Evolutionary conservation across 768 basidiomycete genomes (phyloP), one percentile per base, ranked within the genome.

Genomic region (Leccinum variicolor): DNA sequence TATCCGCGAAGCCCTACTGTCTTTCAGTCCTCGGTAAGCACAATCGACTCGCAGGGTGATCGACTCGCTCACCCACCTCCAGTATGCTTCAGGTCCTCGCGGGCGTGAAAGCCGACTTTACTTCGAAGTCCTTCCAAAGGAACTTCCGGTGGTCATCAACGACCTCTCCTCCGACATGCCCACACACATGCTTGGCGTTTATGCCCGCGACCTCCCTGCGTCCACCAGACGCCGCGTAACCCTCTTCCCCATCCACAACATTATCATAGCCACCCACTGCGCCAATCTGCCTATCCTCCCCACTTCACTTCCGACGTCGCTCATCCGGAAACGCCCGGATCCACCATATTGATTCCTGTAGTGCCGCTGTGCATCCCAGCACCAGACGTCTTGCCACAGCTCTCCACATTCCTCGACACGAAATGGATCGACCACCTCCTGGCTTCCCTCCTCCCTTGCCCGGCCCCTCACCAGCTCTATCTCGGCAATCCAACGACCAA

Each of bases 301-400:
- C 0, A 7, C 23, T n/a, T n/a, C n/a, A n/a, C 48, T 0, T 62
- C 70, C 3, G 29, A 53, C 8, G 54, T 72, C 10, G 15, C 15
- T 9, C 36, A 52, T 28, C 67, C 64, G 0, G 61, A 56, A 0
- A 15, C 17, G 0, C n/a, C 55, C 2, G 72, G 71, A 7, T 60
- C 67, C 17, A 63, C 62, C 2, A 31, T 71, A 0, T 59, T 62
- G 2, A 26, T 92, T 4, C 90, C 91, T 21, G 81, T 92, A 17
- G 76, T 91, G 13, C 85, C 84, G 2, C 72, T 93, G 63, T 77
- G 81, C 41, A 77, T 93, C 13, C 90, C 91, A 2, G 85, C 87
- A 2, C 83, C 88, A 0, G 79, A 81, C 2, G 83, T 88, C 0
- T 92, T 91, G 73, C 73, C 82, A 9, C 71, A 84, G 31, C 76